Evolutionary conservation across 352 stramenopile species (phyloP).

Genomic region (Aphanomyces stellatus): DNA sequence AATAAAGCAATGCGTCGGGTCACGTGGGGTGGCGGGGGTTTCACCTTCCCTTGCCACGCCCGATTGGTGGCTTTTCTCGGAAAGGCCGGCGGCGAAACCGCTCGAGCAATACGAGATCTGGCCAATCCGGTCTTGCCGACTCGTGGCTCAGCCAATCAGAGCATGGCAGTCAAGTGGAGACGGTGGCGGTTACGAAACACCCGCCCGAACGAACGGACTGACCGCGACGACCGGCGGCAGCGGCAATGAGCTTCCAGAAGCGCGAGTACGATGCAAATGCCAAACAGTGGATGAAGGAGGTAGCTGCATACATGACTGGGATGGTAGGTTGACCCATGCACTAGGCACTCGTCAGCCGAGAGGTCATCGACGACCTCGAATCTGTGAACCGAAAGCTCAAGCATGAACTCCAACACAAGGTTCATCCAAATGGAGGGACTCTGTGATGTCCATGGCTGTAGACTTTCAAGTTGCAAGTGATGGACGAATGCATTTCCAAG

Average conservation of each 20-base stretch:
- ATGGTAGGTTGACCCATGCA: not conserved
- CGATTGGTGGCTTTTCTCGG: not conserved
- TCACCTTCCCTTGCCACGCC: not conserved
- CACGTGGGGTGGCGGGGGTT: not conserved
- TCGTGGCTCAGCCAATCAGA: not conserved
- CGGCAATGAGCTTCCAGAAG: not conserved
- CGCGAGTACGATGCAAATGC: slow-evolving; percentile 8
- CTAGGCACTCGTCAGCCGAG: slow-evolving; percentile 14
- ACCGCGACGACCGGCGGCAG: not conserved
- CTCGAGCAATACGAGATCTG: too few species aligned
- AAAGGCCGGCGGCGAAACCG: not conserved
- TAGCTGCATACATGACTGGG: not conserved
- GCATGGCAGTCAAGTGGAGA: not conserved
- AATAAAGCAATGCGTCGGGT: not conserved
- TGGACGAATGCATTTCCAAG: slow-evolving; percentile 14
- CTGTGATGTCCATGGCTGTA: not conserved
- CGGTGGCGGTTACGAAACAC: not conserved
- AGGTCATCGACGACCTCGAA: slow-evolving; percentile 11
- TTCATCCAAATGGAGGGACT: not conserved
- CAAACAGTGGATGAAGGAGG: slow-evolving; percentile 19
- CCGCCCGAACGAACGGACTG: not conserved
- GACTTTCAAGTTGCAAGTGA: slow-evolving; percentile 1
- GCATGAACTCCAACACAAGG: slow-evolving; percentile 5
- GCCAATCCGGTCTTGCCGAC: too few species aligned
- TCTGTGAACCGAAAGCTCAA: slow-evolving; percentile 9